A percentile compares a stretch with the other conserved stretches of the same genome.
Conservation (phyloP, 768 basidiomycete genomes). For the Amanita pseudoporphyria region DNA sequence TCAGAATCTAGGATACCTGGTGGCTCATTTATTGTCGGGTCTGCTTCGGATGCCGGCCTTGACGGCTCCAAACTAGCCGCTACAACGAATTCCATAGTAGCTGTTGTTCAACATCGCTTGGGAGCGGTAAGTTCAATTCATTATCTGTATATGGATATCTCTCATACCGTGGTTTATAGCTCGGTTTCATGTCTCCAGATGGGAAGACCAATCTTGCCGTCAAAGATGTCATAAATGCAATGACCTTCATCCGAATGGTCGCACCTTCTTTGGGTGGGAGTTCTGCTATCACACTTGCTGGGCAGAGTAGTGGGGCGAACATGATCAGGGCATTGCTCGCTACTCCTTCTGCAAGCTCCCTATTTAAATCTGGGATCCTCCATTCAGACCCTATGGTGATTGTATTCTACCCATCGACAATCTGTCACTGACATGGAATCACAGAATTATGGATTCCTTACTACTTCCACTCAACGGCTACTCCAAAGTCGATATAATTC, state of each 20-base stretch:
- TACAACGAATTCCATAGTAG: constrained; percentile 67
- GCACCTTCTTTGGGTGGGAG: constrained; percentile 62
- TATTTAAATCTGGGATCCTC: constrained; percentile 72
- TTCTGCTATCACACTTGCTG: constrained; percentile 59
- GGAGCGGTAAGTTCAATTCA: constrained; percentile 45
- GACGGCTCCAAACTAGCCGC: constrained; percentile 71
- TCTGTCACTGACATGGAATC: background rate
- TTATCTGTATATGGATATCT: background rate
- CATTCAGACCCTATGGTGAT: constrained; percentile 85
- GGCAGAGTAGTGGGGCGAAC: constrained; percentile 74
- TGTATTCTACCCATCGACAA: background rate
- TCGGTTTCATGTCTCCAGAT: constrained; percentile 68
- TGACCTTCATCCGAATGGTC: constrained; percentile 51
- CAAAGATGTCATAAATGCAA: constrained; percentile 55
- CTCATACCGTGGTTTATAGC: constrained; percentile 25
- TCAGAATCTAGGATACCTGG: constrained; percentile 62
- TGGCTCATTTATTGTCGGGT: constrained; percentile 68
- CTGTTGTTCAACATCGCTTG: constrained; percentile 78
- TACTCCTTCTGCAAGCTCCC: constrained; percentile 52
- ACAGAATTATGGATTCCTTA: constrained; percentile 67
- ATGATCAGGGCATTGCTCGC: constrained; percentile 74
- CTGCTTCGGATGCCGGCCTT: constrained; percentile 60
- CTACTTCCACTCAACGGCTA: constrained; percentile 38
- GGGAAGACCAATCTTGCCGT: constrained; percentile 66
- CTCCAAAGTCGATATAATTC: constrained; percentile 45